phyloP scores from a whole-genome alignment of 306 rosid genomes.

The apple (Malus domestica) region ASM211411v1 NC_041794.1:25203001-25203500 shows the following conservation, averaged over 20 bases:
- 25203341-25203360: background rate
- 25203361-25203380: background rate
- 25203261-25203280: background rate
- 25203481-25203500: conserved; percentile 64
- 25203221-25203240: background rate
- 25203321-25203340: background rate
- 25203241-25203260: background rate
- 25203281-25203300: background rate
- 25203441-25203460: conserved; percentile 88
- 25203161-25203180: background rate
- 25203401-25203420: conserved; percentile 42
- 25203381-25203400: background rate
- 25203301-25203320: background rate
- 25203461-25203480: conserved; percentile 53
- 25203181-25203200: background rate
- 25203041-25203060: background rate
- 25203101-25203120: background rate
- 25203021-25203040: background rate
- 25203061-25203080: background rate
- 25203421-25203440: conserved; percentile 79
- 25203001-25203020: background rate
- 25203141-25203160: background rate
- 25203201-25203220: background rate
- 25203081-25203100: background rate
- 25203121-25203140: background rate